Conservation (phyloP, 192 early-diverging fungal species). For the Diversispora eburnea region DNA sequence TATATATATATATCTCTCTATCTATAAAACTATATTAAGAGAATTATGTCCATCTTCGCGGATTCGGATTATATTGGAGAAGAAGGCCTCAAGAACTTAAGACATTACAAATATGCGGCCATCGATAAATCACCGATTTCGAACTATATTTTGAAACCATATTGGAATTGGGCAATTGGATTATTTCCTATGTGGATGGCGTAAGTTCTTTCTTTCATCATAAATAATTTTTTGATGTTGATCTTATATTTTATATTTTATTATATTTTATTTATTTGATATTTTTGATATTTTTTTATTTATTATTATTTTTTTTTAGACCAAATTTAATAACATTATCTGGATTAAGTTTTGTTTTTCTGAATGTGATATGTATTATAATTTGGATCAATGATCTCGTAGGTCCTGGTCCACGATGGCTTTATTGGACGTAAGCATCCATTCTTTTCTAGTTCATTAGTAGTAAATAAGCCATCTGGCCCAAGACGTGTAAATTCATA, state of each 20-base stretch:
- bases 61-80: constrained; percentile 63
- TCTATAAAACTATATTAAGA: too few relatives aligned
- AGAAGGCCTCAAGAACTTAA: constrained; percentile 64
- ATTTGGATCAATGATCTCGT: constrained; percentile 66
- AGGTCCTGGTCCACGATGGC: constrained; percentile 67
- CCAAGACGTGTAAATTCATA: too few relatives aligned
- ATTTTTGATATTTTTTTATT: constrained; percentile 15
- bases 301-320: constrained; percentile 30
- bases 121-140: constrained; percentile 82
- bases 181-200: constrained; percentile 93
- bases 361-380: constrained; percentile 68
- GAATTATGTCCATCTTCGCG: neutral
- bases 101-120: constrained; percentile 73
- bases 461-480: neutral
- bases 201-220: constrained; percentile 52
- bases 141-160: constrained; percentile 77
- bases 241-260: too few relatives aligned
- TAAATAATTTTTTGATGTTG: neutral
- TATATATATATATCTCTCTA: too few relatives aligned
- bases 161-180: constrained; percentile 87
- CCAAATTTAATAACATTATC: constrained; percentile 83
- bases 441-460: neutral
- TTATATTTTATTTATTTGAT: too few relatives aligned
- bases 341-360: constrained; percentile 71
- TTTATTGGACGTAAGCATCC: constrained; percentile 48